Conservation (phyloP, 2,329 filamentous ascomycete genomes). For the Zymoseptoria brevis region DNA sequence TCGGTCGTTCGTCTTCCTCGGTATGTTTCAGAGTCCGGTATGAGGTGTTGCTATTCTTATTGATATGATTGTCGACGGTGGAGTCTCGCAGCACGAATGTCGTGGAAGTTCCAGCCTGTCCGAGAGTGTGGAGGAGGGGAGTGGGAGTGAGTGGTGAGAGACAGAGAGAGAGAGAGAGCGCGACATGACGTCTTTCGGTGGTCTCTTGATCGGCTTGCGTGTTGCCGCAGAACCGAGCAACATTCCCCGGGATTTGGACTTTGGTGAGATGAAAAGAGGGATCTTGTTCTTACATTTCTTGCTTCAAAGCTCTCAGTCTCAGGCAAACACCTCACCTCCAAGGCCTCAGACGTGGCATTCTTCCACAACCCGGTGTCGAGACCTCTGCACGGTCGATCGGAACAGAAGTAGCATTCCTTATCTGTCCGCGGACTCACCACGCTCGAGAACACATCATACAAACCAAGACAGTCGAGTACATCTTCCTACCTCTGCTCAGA, state of each 20-base stretch:
- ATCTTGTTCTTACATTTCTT: not conserved
- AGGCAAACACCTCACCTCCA: too few relatives aligned
- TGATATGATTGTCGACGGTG: not conserved
- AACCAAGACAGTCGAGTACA: not conserved
- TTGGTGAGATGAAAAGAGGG: not conserved
- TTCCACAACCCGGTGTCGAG: too few relatives aligned
- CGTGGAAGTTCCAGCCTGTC: too few relatives aligned
- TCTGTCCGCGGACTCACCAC: not conserved
- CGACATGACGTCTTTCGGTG: too few relatives aligned
- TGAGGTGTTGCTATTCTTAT: not conserved
- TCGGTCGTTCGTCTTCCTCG: not conserved
- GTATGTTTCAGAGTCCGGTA: not conserved
- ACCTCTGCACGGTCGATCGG: too few relatives aligned
- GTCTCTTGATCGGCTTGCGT: too few relatives aligned
- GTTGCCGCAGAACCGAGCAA: not conserved
- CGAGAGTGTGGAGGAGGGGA: too few relatives aligned
- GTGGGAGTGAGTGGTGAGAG: too few relatives aligned
- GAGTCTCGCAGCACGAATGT: not conserved
- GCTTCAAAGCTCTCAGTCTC: not conserved
- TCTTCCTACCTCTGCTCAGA: not conserved
- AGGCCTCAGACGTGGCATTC: too few relatives aligned
- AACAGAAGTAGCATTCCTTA: too few relatives aligned
- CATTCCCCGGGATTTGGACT: not conserved
- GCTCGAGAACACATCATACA: not conserved
- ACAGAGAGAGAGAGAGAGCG: too few relatives aligned